Percentiles rank a stretch among this genome's conserved stretches.
These are phyloP conservation scores for Ustilago bromivora DNA, from an alignment of 1,284 basidiomycete genomes.

Conservation along the genomic window DNA sequence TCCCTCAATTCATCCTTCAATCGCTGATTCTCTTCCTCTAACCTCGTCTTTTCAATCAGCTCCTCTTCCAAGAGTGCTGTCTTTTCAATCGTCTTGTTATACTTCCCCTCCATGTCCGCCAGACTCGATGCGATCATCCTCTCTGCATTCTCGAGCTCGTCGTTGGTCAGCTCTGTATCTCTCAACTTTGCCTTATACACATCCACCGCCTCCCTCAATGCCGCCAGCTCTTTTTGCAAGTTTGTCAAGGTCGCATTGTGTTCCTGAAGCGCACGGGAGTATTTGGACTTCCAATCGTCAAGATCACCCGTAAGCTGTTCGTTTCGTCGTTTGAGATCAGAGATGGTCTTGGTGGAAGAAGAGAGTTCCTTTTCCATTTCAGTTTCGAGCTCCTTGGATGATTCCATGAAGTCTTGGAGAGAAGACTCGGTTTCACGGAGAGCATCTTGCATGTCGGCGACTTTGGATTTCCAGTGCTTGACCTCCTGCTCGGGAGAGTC, in stretches of 20 bases:
- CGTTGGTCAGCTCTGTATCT: conserved; percentile 68
- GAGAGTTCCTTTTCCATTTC: conserved; percentile 67
- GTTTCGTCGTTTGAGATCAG: conserved; percentile 53
- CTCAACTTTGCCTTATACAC: conserved; percentile 66
- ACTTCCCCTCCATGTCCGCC: conserved; percentile 89
- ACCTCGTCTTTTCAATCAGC: conserved; percentile 85
- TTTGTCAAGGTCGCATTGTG: conserved; percentile 62
- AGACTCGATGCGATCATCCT: conserved; percentile 87
- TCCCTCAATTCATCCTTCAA: conserved; percentile 93
- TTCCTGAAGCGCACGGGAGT: conserved; percentile 61
- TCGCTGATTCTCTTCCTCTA: conserved; percentile 92
- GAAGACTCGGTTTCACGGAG: conserved; percentile 60
- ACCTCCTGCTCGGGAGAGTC: conserved; percentile 59
- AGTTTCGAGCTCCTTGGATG: conserved; percentile 64
- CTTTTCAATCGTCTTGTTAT: conserved; percentile 91
- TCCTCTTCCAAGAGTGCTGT: conserved; percentile 97
- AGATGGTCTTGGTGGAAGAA: conserved; percentile 45
- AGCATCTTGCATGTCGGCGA: conserved; percentile 60
- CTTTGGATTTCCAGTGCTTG: conserved; percentile 61
- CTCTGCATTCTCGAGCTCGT: conserved; percentile 68
- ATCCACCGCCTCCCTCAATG: conserved; percentile 60
- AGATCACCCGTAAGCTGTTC: conserved; percentile 58
- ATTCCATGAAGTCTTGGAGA: conserved; percentile 66
- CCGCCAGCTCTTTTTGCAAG: conserved; percentile 57
- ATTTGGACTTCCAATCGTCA: conserved; percentile 68